Conservation (phyloP, 2,329 filamentous ascomycete genomes). For the Xylariaceae sp. region DNA sequence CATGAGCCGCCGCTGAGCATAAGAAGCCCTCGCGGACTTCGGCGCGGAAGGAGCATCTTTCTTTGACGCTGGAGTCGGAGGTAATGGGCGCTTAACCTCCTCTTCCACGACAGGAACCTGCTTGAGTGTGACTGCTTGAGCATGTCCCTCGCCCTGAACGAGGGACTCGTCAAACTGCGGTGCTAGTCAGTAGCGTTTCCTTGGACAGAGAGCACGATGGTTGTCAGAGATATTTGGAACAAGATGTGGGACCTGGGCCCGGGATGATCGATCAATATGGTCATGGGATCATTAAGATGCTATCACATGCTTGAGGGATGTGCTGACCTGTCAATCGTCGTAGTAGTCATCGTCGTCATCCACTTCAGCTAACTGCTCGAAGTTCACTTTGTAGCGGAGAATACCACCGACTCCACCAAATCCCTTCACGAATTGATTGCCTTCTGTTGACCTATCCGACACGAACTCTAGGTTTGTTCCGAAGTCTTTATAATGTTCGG, state of each 20-base stretch:
- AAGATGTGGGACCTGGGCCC: not conserved
- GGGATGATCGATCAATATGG: conserved; percentile 15
- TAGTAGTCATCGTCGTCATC: conserved; percentile 93
- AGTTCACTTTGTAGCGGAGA: conserved; percentile 99
- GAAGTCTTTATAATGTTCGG: conserved; percentile 97
- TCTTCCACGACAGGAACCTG: conserved; percentile 32
- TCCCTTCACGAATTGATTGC: conserved; percentile 99
- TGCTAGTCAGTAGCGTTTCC: conserved; percentile 65
- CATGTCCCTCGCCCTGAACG: conserved; percentile 80
- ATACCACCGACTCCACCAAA: conserved; percentile 98
- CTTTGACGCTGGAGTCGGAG: conserved; percentile 37
- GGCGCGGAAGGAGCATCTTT: conserved; percentile 17
- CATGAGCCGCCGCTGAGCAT: conserved; percentile 42
- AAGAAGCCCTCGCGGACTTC: conserved; percentile 28
- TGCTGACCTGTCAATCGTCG: conserved; percentile 45
- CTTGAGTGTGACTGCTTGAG: conserved; percentile 52
- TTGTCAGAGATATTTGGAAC: not conserved
- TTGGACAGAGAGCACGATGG: conserved; percentile 1
- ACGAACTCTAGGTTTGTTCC: conserved; percentile 95
- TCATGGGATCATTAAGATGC: not conserved
- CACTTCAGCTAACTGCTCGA: conserved; percentile 93
- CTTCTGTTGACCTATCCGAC: conserved; percentile 93
- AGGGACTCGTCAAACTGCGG: conserved; percentile 65
- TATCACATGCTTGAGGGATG: conserved; percentile 6
- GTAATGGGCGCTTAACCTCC: conserved; percentile 34